Evolutionary conservation across 1,139 yeast species (phyloP), one percentile per base, ranked within the genome.

Genomic region (Taphrina communis): DNA sequence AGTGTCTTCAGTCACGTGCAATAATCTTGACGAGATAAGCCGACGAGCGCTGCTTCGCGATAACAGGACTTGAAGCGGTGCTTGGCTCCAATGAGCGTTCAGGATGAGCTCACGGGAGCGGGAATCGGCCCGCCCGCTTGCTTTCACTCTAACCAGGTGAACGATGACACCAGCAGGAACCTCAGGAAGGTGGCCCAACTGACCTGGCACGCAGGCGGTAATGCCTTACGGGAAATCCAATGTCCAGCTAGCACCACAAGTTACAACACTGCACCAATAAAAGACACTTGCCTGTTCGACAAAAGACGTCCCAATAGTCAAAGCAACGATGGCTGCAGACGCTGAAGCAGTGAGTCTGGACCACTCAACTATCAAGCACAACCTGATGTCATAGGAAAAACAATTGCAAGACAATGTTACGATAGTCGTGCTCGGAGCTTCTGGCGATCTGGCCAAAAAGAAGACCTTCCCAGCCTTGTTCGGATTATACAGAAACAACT

Each of bases 381-480:
- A 25, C 31, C 31, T 25, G 31, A 25, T 25, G 31, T 19, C 14
- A 17, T 41, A 56, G 60, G 60, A 58, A 21, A 58, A 58, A 21
- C 62, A 58, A 44, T 42, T 58, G 38, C 52, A 58, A 44, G 62
- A 58, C 25, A 42, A 61, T 42, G 69, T 66, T 25, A 59, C 88
- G 63, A 84, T 94, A 76, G 90, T 89, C 53, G 97, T 94, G 42
- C 89, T 93, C 75, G 98, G 99, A 65, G 99, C 99, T 66, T 90
- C 97, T 52, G 99, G 99, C 65, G 98, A 94, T 78, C 83, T 94
- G 74, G 98, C 99, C 68, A 92, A 92, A 81, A 94, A 94, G 87
- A 94, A 94, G 82, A 94, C 98, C 2, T 81, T 79, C 74, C 83
- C 83, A 36, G 82, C 83, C 14, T 73, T 81, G 67, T 81, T 80